A percentile compares a stretch with the other conserved stretches of the same genome.
phyloP scores from a whole-genome alignment of 2,329 filamentous ascomycete species.

The Cladosporium velox region DNA sequence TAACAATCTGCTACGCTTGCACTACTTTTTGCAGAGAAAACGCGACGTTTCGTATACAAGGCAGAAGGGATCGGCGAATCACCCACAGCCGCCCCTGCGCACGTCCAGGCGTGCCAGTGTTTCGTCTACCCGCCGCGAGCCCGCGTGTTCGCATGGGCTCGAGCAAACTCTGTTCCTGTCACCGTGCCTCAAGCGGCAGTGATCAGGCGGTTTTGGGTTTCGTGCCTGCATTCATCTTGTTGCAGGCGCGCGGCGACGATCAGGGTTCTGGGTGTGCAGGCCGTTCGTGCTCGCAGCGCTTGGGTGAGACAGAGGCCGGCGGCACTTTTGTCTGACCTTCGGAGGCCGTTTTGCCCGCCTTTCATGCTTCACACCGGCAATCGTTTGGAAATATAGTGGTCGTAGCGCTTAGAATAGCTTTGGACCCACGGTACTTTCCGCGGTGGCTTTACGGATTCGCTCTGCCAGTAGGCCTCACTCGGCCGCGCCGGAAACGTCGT shows the following conservation, averaged over 20 bases:
- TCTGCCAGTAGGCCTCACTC: constrained; percentile 4
- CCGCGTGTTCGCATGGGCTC: constrained; percentile 19
- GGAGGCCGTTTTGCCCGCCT: constrained; percentile 7
- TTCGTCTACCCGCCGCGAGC: constrained; percentile 10
- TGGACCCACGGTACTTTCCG: constrained; percentile 17
- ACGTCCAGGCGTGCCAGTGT: constrained; percentile 15
- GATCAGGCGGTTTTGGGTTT: constrained; percentile 6
- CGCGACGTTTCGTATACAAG: constrained; percentile 11
- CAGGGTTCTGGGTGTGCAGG: constrained; percentile 14
- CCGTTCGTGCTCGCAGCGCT: constrained; percentile 14
- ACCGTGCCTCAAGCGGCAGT: constrained; percentile 7
- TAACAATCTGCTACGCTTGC: background rate
- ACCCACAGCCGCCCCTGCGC: constrained; percentile 14
- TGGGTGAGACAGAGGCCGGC: constrained; percentile 12
- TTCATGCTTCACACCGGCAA: constrained; percentile 15
- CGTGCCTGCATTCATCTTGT: constrained; percentile 15
- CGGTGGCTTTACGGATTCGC: constrained; percentile 16
- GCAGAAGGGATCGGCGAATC: background rate
- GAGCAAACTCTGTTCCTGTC: constrained; percentile 20
- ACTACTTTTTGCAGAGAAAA: constrained; percentile 16
- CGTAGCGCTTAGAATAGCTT: constrained; percentile 16
- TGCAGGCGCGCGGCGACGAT: constrained; percentile 17
- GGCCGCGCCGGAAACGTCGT: constrained; percentile 13
- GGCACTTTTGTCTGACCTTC: constrained; percentile 10
- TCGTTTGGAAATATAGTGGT: constrained; percentile 19